Evolutionary conservation across 371 early-diverging fungal genomes (phyloP), one percentile per base, ranked within the genome.

Genomic region (Conidiobolus incongruus): DNA sequence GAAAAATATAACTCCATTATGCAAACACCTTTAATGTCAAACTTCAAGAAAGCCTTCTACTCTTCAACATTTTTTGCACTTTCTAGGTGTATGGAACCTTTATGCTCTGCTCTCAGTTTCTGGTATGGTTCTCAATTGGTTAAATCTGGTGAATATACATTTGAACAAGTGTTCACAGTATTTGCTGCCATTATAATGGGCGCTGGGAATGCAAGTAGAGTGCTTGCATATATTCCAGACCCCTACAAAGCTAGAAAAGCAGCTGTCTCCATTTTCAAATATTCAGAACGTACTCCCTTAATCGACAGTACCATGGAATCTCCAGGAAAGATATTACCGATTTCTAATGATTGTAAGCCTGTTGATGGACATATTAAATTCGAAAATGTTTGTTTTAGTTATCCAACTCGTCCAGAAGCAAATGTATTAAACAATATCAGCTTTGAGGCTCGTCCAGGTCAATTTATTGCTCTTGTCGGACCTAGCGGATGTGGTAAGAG

Each of bases 321-420:
- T 22, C 26, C 3, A 26, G 26, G 26, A 4, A 26, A 26, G 8
- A 26, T 4, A 26, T 8, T 26, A 26, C 26, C 26, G 3, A 26
- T 8, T 26, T 3, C 4, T 4, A 44, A 56, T 17, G 39, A 41
- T 52, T 29, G 55, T 43, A 21, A 40, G 35, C 22, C 60, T 65
- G 37, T 79, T 31, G 38, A 23, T 15, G 82, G 80, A 22, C 60
- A 68, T 4, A 52, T 78, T 30, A 40, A 49, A 0, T 66, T 78
- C 35, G 53, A 65, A 26, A 52, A 72, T 40, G 74, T 77, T 22
- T 53, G 67, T 7, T 91, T 91, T 62, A 58, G 59, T 30, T 89
- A 94, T 54, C 93, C 93, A 32, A 72, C 76, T 41, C 74, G 92
- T 29, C 73, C 73, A 7, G 66, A 80, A 49, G 63, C 77, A 32